Percentiles rank a stretch among this genome's conserved stretches.
These are phyloP conservation scores for Chamaecyparis obtusa DNA, from an alignment of 75 land plant genomes.

Conservation along the genomic window DNA sequence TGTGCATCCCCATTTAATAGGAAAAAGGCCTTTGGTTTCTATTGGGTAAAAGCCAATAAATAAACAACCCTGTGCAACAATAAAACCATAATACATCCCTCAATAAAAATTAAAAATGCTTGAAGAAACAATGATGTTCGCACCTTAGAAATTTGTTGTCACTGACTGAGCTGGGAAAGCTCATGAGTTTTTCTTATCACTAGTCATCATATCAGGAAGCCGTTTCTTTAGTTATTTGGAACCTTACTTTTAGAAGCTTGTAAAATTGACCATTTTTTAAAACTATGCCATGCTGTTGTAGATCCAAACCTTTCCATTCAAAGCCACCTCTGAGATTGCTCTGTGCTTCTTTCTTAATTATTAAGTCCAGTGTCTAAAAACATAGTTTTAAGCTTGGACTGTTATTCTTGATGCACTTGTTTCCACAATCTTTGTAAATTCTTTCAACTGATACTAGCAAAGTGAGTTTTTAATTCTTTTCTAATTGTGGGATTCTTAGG, in stretches of 20 bases:
- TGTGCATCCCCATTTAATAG: background rate
- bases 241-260: background rate
- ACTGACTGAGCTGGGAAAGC: background rate
- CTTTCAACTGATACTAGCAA: background rate
- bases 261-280: background rate
- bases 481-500: constrained; percentile 41
- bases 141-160: background rate
- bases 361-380: background rate
- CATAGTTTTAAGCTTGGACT: background rate
- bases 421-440: background rate
- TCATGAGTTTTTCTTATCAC: background rate
- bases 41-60: background rate
- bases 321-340: background rate
- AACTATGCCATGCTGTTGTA: background rate
- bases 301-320: background rate
- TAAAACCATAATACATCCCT: background rate
- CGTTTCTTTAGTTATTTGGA: background rate
- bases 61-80: background rate
- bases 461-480: constrained; percentile 5
- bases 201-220: background rate
- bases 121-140: background rate
- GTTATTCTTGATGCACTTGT: background rate
- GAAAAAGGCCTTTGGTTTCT: background rate
- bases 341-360: background rate
- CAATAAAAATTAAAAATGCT: background rate